A percentile compares a stretch with the other conserved stretches of the same genome.
These are phyloP conservation scores for Phanerochaete sordida DNA, from an alignment of 768 basidiomycete genomes.

Conservation along the genomic window DNA sequence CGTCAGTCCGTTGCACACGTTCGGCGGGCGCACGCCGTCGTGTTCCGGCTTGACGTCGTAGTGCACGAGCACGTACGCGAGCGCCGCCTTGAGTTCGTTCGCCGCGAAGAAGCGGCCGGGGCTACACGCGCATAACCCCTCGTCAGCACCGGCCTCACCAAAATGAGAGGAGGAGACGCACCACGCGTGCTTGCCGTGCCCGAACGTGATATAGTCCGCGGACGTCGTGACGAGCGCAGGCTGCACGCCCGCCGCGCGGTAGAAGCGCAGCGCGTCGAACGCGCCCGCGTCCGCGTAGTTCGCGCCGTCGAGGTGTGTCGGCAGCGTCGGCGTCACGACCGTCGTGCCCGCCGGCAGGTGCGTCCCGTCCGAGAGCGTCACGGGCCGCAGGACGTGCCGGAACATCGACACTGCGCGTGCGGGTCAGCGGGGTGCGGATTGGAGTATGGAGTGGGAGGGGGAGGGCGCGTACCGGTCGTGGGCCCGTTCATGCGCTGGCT, in stretches of 20 bases:
- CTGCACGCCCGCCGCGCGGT: constrained; percentile 13
- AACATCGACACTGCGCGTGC: constrained; percentile 18
- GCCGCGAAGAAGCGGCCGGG: constrained; percentile 4
- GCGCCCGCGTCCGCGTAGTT: constrained; percentile 30
- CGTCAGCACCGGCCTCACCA: background rate
- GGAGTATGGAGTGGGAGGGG: background rate
- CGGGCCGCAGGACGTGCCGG: constrained; percentile 29
- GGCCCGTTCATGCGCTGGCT: constrained; percentile 21
- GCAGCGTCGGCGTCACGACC: constrained; percentile 25
- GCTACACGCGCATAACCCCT: background rate
- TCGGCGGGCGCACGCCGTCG: background rate
- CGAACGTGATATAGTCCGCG: constrained; percentile 19
- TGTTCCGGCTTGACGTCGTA: constrained; percentile 1
- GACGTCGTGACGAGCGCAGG: constrained; percentile 4
- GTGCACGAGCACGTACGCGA: background rate
- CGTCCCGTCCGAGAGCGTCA: constrained; percentile 42
- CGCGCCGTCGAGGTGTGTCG: constrained; percentile 27
- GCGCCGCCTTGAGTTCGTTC: background rate
- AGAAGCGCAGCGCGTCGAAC: constrained; percentile 41
- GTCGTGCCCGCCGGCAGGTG: constrained; percentile 35
- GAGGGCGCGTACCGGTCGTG: constrained; percentile 17
- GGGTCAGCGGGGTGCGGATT: background rate
- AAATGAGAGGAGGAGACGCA: constrained; percentile 5
- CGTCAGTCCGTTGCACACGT: no score
- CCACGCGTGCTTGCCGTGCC: constrained; percentile 25